Evolutionary conservation across 768 basidiomycete species (phyloP), one percentile per base, ranked within the genome.

Genomic region (Leccinum incarnatum): DNA sequence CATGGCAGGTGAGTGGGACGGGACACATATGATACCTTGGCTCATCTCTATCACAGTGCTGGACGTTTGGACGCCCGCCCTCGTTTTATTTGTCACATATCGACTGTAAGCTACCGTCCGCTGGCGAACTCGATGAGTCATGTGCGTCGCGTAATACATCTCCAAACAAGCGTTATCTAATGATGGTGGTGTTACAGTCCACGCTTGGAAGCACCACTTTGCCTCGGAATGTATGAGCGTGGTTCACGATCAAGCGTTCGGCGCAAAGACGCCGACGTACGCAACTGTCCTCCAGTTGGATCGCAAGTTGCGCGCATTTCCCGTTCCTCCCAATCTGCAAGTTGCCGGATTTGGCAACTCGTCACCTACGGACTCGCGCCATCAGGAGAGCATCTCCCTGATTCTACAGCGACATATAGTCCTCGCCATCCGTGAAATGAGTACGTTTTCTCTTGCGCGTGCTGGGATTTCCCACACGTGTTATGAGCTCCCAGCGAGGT

Each of bases 131-230:
- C 10, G 83, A 84, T 61, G 85, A 88, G 58, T 78, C 79, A 56
- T 89, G 87, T 89, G 67, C 62, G 51, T 53, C 34, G 50, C 53
- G 8, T 45, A 21, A 51, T 48, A 5, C 10, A 36, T 25, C 12
- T 34, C 14, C 12, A 34, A n/a, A 30, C 42, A 50, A 48, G 50
- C 45, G n/a, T 54, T 51, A n/a, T 51, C 53, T 61, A 36, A 61
- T 62, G 46, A 62, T 25, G 17, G 19, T 51, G 1, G 4, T 27
- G 15, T 25, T 19, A 7, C n/a, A 88, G 87, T 81, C 70, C 79
- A 86, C 59, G 77, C 81, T 21, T 88, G 87, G 87, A 88, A 88
- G 71, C 85, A 88, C 63, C 79, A 83, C 29, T 88, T 87, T 59
- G 75, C 80, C 19, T 83, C 84, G 1, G 85, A 87, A 66, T 88